Percentiles rank a stretch among this genome's conserved stretches.
phyloP scores from a whole-genome alignment of 2,329 filamentous ascomycete species.

The Scedosporium dehoogii region DNA sequence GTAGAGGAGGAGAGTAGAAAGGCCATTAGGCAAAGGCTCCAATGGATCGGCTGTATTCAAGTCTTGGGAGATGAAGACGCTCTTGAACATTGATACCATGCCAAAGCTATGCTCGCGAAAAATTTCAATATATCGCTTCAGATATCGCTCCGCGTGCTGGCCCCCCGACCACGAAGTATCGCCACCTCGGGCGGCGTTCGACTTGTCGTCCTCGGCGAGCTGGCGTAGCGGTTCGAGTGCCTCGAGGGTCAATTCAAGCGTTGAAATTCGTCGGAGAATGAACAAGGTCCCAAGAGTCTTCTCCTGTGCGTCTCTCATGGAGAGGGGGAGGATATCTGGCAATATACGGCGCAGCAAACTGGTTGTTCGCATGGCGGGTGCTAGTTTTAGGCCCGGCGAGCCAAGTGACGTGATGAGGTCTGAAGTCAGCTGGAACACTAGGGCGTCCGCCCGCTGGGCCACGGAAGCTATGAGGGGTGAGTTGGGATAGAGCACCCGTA shows the following conservation, averaged over 20 bases:
- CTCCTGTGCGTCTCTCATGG: constrained; percentile 34
- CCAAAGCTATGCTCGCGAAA: constrained; percentile 96
- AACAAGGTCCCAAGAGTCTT: constrained; percentile 74
- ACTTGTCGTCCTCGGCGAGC: constrained; percentile 75
- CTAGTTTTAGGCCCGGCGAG: constrained; percentile 71
- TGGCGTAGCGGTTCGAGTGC: constrained; percentile 79
- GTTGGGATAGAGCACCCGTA: constrained; percentile 72
- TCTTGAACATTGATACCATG: constrained; percentile 89
- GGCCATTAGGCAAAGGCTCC: constrained; percentile 59
- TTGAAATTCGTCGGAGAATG: constrained; percentile 74
- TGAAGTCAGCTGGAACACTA: constrained; percentile 80
- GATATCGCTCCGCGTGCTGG: constrained; percentile 85
- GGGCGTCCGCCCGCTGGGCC: constrained; percentile 66
- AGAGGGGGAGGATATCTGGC: constrained; percentile 44
- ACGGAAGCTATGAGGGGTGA: constrained; percentile 68
- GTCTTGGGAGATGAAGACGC: constrained; percentile 57
- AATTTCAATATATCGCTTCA: constrained; percentile 94
- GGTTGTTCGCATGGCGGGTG: constrained; percentile 80
- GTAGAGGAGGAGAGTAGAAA: constrained; percentile 77
- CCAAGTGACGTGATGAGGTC: constrained; percentile 74
- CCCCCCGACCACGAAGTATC: constrained; percentile 51
- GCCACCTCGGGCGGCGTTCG: neutral
- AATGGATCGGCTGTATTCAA: constrained; percentile 22
- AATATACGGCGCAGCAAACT: constrained; percentile 83
- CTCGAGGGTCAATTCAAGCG: constrained; percentile 67